These are phyloP conservation scores for Beauveria pseudobassiana DNA, from an alignment of 2,329 filamentous ascomycete species.

Conservation along the genomic window DNA sequence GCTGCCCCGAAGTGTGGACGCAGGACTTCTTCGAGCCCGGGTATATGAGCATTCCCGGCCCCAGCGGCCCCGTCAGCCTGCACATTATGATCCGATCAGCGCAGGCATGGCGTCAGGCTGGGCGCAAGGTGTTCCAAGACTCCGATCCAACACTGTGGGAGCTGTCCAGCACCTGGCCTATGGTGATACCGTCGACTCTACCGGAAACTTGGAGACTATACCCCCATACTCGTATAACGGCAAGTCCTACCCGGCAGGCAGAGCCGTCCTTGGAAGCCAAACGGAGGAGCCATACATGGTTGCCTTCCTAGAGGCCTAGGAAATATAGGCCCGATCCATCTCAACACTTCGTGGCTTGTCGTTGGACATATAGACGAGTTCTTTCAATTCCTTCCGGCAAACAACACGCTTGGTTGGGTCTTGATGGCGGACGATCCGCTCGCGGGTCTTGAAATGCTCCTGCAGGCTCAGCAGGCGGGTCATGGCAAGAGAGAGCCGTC, in stretches of 20 bases:
- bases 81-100: neutral
- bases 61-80: neutral
- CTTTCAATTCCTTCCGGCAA: conserved; percentile 21
- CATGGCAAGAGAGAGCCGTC: neutral
- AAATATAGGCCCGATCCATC: conserved; percentile 14
- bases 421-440: conserved; percentile 19
- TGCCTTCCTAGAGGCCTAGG: neutral
- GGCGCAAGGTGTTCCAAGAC: neutral
- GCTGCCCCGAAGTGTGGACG: too few relatives aligned
- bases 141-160: neutral
- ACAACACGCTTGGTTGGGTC: conserved; percentile 19
- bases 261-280: neutral
- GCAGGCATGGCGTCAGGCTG: too few relatives aligned
- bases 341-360: conserved; percentile 22
- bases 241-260: neutral
- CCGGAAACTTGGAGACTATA: neutral
- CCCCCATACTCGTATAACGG: neutral
- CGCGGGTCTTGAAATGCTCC: conserved; percentile 12
- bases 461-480: neutral
- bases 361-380: conserved; percentile 24
- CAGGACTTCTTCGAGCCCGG: neutral
- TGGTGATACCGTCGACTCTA: neutral
- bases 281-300: neutral
- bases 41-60: neutral
- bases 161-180: neutral